Percentiles rank a stretch among this genome's conserved stretches.
Evolutionary conservation across 2,329 filamentous ascomycete genomes (phyloP).

Genomic region (Aureobasidium sp.): DNA sequence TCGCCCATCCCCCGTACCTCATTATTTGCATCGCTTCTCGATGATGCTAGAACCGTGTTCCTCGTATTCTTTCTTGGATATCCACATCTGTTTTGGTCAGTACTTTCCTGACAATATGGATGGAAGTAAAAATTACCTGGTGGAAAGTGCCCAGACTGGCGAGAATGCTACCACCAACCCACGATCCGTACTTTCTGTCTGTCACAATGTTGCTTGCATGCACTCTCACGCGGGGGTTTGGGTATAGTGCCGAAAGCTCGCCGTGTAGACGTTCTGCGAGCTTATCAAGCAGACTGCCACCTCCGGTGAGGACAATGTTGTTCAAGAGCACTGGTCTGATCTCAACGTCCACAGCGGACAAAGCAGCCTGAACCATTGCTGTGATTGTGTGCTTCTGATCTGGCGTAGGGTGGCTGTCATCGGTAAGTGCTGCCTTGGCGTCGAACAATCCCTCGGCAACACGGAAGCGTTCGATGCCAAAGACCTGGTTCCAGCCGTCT

Average conservation of each 20-base stretch:
- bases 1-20: neutral
- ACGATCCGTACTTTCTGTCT: slow-evolving; percentile 85
- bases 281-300: slow-evolving; percentile 77
- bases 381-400: slow-evolving; percentile 69
- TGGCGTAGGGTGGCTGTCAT: slow-evolving; percentile 45
- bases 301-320: slow-evolving; percentile 91
- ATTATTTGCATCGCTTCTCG: slow-evolving; percentile 88
- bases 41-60: slow-evolving; percentile 87
- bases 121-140: slow-evolving; percentile 43
- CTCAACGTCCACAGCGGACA: slow-evolving; percentile 81
- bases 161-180: slow-evolving; percentile 95
- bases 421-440: slow-evolving; percentile 61
- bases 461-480: slow-evolving; percentile 78
- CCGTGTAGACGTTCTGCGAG: slow-evolving; percentile 85
- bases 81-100: slow-evolving; percentile 64
- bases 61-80: slow-evolving; percentile 93
- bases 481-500: slow-evolving; percentile 92
- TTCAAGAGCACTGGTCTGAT: slow-evolving; percentile 72
- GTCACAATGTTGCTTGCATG: slow-evolving; percentile 79
- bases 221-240: slow-evolving; percentile 78
- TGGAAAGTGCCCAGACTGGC: slow-evolving; percentile 95
- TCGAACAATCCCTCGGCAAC: slow-evolving; percentile 90
- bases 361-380: slow-evolving; percentile 68
- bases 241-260: slow-evolving; percentile 75
- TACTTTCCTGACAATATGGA: neutral